Conservation (phyloP, 2,329 filamentous ascomycete species). For the Ceratocystis alfenasii region DNA sequence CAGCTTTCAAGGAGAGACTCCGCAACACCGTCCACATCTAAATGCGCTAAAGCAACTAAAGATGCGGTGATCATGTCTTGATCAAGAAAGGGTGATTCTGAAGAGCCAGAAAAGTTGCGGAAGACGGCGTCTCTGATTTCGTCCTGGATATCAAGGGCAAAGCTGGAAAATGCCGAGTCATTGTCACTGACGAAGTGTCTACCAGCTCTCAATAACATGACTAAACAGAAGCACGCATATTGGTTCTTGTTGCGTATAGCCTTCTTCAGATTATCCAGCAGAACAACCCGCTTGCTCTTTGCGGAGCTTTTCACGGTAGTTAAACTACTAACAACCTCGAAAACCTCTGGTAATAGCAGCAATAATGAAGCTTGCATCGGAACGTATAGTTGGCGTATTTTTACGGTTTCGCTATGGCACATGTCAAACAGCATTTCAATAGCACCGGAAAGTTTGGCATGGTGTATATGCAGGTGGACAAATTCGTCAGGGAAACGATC, state of each 20-base stretch:
- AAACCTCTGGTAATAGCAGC: conserved; percentile 55
- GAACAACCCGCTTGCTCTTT: conserved; percentile 54
- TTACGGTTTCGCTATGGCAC: conserved; percentile 45
- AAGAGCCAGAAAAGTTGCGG: conserved; percentile 37
- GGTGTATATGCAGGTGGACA: conserved; percentile 47
- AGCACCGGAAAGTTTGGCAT: conserved; percentile 51
- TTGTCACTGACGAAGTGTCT: conserved; percentile 52
- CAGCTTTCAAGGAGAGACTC: conserved; percentile 46
- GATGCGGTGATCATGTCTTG: conserved; percentile 54
- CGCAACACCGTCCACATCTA: conserved; percentile 48
- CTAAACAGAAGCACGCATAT: conserved; percentile 53
- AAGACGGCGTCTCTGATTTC: conserved; percentile 57
- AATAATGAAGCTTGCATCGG: conserved; percentile 52
- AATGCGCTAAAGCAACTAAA: conserved; percentile 51
- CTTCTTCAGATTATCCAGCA: conserved; percentile 52
- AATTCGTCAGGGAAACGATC: conserved; percentile 54
- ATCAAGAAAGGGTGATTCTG: conserved; percentile 44
- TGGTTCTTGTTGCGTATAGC: conserved; percentile 53
- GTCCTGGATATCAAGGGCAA: conserved; percentile 57
- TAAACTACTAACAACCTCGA: conserved; percentile 57
- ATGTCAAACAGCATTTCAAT: conserved; percentile 60
- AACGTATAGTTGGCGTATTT: conserved; percentile 44
- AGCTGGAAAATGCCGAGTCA: conserved; percentile 53
- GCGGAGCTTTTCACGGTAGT: conserved; percentile 50
- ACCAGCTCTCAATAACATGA: conserved; percentile 49